Evolutionary conservation across 2,329 filamentous ascomycete genomes (phyloP).

Genomic region (Arthrobotrys conoides): DNA sequence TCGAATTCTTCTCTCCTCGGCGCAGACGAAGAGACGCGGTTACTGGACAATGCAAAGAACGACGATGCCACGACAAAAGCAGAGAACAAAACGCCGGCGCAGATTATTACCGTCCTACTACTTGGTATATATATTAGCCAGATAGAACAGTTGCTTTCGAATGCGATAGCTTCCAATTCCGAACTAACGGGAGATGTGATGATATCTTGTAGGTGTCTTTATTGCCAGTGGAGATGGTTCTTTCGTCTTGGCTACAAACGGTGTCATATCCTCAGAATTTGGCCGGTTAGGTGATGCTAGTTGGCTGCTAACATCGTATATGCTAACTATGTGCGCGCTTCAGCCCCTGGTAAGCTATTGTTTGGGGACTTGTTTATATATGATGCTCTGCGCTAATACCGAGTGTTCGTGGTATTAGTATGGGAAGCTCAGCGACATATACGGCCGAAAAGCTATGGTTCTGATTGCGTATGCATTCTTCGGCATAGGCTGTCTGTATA

Average conservation of each 20-base stretch:
- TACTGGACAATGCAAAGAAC: slow-evolving; percentile 24
- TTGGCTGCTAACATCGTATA: slow-evolving; percentile 73
- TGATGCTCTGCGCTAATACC: not conserved
- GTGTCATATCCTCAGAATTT: slow-evolving; percentile 75
- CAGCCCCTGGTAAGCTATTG: slow-evolving; percentile 70
- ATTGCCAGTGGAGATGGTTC: slow-evolving; percentile 76
- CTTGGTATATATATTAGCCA: slow-evolving; percentile 26
- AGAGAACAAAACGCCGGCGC: slow-evolving; percentile 16
- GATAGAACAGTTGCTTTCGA: not conserved
- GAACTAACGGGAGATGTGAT: not conserved
- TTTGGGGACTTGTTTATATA: not conserved
- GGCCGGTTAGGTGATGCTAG: slow-evolving; percentile 72
- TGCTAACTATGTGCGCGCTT: slow-evolving; percentile 70
- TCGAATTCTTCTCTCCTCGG: slow-evolving; percentile 39
- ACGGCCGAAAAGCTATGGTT: slow-evolving; percentile 72
- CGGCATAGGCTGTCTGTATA: slow-evolving; percentile 67
- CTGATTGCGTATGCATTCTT: slow-evolving; percentile 71
- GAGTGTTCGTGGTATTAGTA: slow-evolving; percentile 65
- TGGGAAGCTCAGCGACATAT: slow-evolving; percentile 74
- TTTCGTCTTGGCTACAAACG: slow-evolving; percentile 77
- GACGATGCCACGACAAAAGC: not conserved
- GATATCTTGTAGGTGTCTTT: slow-evolving; percentile 72
- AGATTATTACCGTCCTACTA: slow-evolving; percentile 47
- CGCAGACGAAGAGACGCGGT: slow-evolving; percentile 39
- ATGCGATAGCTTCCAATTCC: not conserved